Evolutionary conservation across 2,329 filamentous ascomycete species (phyloP).

Genomic region (Colletotrichum noveboracense): DNA sequence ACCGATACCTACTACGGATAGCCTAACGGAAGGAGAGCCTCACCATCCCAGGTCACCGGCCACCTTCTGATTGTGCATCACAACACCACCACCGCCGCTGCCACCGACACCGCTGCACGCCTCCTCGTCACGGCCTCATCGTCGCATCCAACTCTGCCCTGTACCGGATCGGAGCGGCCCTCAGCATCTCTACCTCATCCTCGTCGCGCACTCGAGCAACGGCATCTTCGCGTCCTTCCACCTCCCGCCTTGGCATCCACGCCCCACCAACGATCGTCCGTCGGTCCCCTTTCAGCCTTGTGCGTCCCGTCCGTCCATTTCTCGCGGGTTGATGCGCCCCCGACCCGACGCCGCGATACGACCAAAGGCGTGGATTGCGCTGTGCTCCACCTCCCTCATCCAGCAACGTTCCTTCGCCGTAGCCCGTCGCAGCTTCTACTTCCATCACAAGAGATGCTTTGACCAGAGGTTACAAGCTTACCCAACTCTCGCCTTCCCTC

Average conservation of each 20-base stretch:
- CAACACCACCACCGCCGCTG: not conserved
- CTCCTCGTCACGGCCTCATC: not conserved
- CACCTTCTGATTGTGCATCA: not conserved
- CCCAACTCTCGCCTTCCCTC: not conserved
- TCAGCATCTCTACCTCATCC: not conserved
- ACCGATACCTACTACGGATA: not conserved
- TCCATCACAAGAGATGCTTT: constrained; percentile 9
- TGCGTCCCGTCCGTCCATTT: not conserved
- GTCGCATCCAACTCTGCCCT: not conserved
- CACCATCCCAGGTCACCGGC: constrained; percentile 2
- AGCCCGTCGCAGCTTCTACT: not conserved
- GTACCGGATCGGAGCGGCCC: not conserved
- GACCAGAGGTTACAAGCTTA: not conserved
- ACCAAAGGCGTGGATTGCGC: constrained; percentile 15
- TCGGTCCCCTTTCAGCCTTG: constrained; percentile 17
- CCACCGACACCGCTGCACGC: not conserved
- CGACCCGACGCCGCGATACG: not conserved
- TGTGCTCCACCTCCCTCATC: not conserved
- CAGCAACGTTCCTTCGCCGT: not conserved
- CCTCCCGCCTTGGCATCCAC: constrained; percentile 12
- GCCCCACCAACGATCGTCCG: constrained; percentile 17
- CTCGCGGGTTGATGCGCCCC: constrained; percentile 4
- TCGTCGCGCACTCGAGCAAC: not conserved
- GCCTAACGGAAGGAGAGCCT: constrained; percentile 8
- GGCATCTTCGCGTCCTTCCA: not conserved